A percentile compares a stretch with the other conserved stretches of the same genome.
Conservation (phyloP, 2,329 filamentous ascomycete species). For the Aureobasidium namibiae region DNA sequence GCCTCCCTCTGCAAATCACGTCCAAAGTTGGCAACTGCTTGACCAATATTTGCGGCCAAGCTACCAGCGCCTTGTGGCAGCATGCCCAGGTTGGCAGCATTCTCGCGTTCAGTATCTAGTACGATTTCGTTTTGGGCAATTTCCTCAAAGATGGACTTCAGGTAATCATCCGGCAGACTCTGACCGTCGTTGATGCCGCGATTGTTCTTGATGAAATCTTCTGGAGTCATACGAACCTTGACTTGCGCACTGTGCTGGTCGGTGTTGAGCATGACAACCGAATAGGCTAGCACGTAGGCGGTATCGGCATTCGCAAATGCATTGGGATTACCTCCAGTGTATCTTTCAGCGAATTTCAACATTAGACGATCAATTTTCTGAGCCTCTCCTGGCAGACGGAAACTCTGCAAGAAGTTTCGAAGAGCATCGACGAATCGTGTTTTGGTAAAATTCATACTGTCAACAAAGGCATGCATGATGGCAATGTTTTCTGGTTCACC, state of each 20-base stretch:
- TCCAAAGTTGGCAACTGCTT: constrained; percentile 84
- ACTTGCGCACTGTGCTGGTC: constrained; percentile 90
- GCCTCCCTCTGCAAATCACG: constrained; percentile 87
- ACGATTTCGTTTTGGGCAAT: constrained; percentile 90
- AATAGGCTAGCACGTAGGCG: constrained; percentile 91
- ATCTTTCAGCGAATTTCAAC: constrained; percentile 96
- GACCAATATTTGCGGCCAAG: constrained; percentile 73
- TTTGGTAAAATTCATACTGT: constrained; percentile 86
- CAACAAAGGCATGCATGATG: constrained; percentile 97
- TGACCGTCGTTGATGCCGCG: constrained; percentile 95
- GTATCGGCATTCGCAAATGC: constrained; percentile 98
- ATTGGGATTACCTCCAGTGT: constrained; percentile 89
- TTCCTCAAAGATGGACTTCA: constrained; percentile 83
- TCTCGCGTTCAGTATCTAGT: constrained; percentile 81
- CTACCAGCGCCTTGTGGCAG: constrained; percentile 54
- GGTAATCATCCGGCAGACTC: constrained; percentile 87
- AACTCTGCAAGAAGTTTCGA: constrained; percentile 85
- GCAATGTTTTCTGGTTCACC: constrained; percentile 89
- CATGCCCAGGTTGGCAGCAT: constrained; percentile 70
- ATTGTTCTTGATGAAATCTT: constrained; percentile 99
- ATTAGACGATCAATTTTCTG: constrained; percentile 99
- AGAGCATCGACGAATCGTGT: constrained; percentile 88
- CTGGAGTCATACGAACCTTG: constrained; percentile 80
- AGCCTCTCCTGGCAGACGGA: constrained; percentile 88
- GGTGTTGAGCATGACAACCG: constrained; percentile 92